phyloP scores from a whole-genome alignment of 352 stramenopile species.

The Phytopythium aichiense region DNA sequence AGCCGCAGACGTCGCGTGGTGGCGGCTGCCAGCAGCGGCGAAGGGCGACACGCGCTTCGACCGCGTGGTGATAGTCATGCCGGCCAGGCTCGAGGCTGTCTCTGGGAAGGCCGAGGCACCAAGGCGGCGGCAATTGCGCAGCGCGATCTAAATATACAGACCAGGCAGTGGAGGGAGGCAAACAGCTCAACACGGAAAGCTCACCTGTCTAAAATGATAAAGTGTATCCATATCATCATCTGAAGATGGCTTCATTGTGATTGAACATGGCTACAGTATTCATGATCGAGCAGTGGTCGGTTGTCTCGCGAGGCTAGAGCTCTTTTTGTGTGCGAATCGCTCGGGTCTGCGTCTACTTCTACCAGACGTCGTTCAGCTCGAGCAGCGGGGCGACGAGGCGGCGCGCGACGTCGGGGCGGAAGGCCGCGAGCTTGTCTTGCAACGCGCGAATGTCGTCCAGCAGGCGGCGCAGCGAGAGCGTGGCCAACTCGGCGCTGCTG shows the following conservation, averaged over 20 bases:
- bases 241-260: too few species aligned
- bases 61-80: constrained; percentile 77
- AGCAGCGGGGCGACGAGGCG: constrained; percentile 38
- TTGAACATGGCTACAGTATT: background rate
- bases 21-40: constrained; percentile 10
- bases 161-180: background rate
- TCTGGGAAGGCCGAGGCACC: background rate
- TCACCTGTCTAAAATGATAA: constrained; percentile 10
- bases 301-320: too few species aligned
- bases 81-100: background rate
- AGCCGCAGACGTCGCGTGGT: constrained; percentile 33
- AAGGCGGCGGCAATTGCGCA: background rate
- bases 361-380: constrained; percentile 21
- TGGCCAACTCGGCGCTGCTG: constrained; percentile 7
- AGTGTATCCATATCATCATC: background rate
- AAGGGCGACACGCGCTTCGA: constrained; percentile 72
- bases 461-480: constrained; percentile 39
- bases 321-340: too few species aligned
- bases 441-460: constrained; percentile 40
- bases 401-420: constrained; percentile 51
- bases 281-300: background rate
- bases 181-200: background rate
- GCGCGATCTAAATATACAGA: background rate
- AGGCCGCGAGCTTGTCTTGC: constrained; percentile 42
- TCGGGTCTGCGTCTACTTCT: background rate